These are phyloP conservation scores for Pichia exigua DNA, from an alignment of 805 yeast species.

Conservation along the genomic window DNA sequence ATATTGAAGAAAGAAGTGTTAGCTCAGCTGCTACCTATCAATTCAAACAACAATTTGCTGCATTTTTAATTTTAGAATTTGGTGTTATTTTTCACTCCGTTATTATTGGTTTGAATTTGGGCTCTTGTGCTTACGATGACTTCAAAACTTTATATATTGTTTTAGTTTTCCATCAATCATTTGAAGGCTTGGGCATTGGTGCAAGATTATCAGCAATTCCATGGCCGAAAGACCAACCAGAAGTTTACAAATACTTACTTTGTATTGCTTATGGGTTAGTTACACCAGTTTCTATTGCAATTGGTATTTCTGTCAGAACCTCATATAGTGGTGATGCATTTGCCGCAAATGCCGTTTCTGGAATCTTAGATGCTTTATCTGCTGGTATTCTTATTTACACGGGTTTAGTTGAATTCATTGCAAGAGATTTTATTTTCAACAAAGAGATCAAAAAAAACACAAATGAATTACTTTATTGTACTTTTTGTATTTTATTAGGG, in stretches of 20 bases:
- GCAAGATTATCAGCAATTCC: constrained; percentile 53
- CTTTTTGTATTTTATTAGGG: constrained; percentile 44
- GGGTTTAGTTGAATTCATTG: constrained; percentile 67
- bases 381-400: constrained; percentile 70
- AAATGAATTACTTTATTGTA: constrained; percentile 40
- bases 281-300: constrained; percentile 66
- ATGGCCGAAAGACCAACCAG: constrained; percentile 28
- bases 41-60: constrained; percentile 14
- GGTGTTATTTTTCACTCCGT: constrained; percentile 77
- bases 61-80: constrained; percentile 40
- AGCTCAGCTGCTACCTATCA: constrained; percentile 7
- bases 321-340: constrained; percentile 48
- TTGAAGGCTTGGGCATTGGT: constrained; percentile 80
- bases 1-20: constrained; percentile 10
- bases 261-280: constrained; percentile 44
- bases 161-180: constrained; percentile 61
- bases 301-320: constrained; percentile 66
- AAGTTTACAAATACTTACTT: constrained; percentile 36
- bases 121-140: constrained; percentile 59
- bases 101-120: constrained; percentile 65
- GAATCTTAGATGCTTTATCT: constrained; percentile 63
- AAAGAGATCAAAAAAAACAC: constrained; percentile 47
- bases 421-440: constrained; percentile 60
- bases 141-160: constrained; percentile 62
- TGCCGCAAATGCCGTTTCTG: constrained; percentile 52